Percentiles rank a stretch among this genome's conserved stretches.
phyloP scores from a whole-genome alignment of 2,329 filamentous ascomycete genomes.

The Paramyrothecium sp. region DNA sequence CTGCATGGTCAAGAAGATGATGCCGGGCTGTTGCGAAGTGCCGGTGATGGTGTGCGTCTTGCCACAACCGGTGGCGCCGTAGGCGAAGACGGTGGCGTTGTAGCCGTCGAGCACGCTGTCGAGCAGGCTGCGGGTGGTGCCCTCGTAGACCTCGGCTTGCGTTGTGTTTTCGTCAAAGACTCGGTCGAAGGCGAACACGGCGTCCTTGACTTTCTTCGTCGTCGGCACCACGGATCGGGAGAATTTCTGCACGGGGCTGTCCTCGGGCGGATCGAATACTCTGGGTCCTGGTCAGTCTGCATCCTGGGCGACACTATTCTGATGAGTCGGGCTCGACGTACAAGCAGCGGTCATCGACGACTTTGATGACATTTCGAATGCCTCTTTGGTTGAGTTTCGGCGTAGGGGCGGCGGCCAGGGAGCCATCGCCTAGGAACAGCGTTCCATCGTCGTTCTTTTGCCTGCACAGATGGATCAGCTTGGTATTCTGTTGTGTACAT shows the following conservation, averaged over 20 bases:
- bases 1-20: constrained; percentile 99
- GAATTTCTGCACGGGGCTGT: constrained; percentile 87
- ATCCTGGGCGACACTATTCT: background rate
- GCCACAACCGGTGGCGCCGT: constrained; percentile 95
- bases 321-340: constrained; percentile 46
- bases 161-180: constrained; percentile 95
- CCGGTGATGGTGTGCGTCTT: constrained; percentile 98
- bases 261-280: constrained; percentile 95
- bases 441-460: constrained; percentile 77
- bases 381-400: constrained; percentile 86
- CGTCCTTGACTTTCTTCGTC: constrained; percentile 93
- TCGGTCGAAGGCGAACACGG: constrained; percentile 94
- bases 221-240: constrained; percentile 75
- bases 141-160: constrained; percentile 92
- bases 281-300: constrained; percentile 45
- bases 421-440: constrained; percentile 94
- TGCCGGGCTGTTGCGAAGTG: constrained; percentile 87
- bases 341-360: constrained; percentile 94
- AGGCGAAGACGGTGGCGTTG: constrained; percentile 98
- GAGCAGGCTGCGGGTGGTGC: constrained; percentile 83
- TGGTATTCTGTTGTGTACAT: background rate
- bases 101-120: constrained; percentile 96
- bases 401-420: constrained; percentile 79
- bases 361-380: constrained; percentile 88
- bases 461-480: constrained; percentile 29